These are phyloP conservation scores for Hypoxylon intermedium DNA, from an alignment of 495 filamentous ascomycete species.

Conservation along the genomic window DNA sequence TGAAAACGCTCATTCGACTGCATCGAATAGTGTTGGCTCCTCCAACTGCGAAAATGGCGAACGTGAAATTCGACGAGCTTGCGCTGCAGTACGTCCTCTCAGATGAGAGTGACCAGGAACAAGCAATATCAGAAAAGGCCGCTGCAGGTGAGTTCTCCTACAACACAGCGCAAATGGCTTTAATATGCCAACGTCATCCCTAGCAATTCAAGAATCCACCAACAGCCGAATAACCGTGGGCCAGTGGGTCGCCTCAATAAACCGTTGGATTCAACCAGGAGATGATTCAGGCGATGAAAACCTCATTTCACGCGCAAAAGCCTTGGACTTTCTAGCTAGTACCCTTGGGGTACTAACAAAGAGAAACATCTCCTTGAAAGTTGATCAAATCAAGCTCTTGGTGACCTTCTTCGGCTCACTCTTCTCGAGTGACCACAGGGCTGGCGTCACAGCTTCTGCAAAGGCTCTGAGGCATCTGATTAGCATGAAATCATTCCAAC, in stretches of 20 bases:
- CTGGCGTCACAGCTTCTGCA: conserved; percentile 55
- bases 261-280: conserved; percentile 53
- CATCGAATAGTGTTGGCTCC: conserved; percentile 4
- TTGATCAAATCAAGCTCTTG: conserved; percentile 53
- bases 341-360: conserved; percentile 52
- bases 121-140: conserved; percentile 48
- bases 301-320: conserved; percentile 52
- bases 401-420: conserved; percentile 58
- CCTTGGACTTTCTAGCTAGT: conserved; percentile 54
- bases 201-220: conserved; percentile 51
- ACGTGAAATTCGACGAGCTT: conserved; percentile 51
- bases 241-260: conserved; percentile 58
- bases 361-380: conserved; percentile 40
- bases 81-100: conserved; percentile 58
- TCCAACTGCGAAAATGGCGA: conserved; percentile 43
- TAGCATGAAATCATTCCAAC: conserved; percentile 55
- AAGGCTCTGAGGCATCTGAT: conserved; percentile 54
- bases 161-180: neutral
- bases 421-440: conserved; percentile 59
- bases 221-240: conserved; percentile 52
- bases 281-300: conserved; percentile 49
- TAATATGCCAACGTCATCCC: conserved; percentile 10
- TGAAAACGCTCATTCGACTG: conserved; percentile 7
- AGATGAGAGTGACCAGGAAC: conserved; percentile 47
- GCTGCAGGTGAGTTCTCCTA: conserved; percentile 44